phyloP scores from a whole-genome alignment of 306 rosid species.

The Vigna hirtella region DNA sequence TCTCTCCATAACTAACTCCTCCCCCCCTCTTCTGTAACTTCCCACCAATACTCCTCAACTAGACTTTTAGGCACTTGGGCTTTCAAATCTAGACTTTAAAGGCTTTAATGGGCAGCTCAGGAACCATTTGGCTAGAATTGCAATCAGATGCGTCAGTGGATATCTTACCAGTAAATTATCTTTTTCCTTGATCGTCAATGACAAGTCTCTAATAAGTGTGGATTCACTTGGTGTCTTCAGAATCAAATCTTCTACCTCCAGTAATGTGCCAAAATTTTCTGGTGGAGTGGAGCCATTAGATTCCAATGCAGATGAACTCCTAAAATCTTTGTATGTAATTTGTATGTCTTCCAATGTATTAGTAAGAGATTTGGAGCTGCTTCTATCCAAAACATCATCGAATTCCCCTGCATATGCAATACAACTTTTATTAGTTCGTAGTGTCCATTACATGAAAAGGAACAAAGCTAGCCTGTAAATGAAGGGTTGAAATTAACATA shows the following conservation, averaged over 20 bases:
- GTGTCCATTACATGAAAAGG: slow-evolving; percentile 24
- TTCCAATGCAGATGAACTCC: slow-evolving; percentile 54
- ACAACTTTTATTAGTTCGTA: slow-evolving; percentile 25
- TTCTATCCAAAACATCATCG: slow-evolving; percentile 77
- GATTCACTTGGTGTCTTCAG: slow-evolving; percentile 81
- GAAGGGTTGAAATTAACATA: not conserved
- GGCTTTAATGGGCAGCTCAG: too few species aligned
- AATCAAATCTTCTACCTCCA: slow-evolving; percentile 78
- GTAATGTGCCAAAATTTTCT: slow-evolving; percentile 57
- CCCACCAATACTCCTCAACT: too few species aligned
- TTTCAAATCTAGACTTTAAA: too few species aligned
- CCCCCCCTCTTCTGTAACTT: too few species aligned
- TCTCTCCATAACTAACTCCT: not conserved
- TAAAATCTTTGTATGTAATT: slow-evolving; percentile 56
- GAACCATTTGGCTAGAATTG: not conserved
- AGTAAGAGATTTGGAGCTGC: slow-evolving; percentile 56
- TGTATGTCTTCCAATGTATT: slow-evolving; percentile 66
- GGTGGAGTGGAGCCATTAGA: slow-evolving; percentile 75
- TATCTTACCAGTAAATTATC: slow-evolving; percentile 79
- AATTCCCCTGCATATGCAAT: slow-evolving; percentile 79
- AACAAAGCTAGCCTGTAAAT: slow-evolving; percentile 1
- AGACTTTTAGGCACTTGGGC: too few species aligned
- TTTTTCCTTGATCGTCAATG: slow-evolving; percentile 65
- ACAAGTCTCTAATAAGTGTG: slow-evolving; percentile 70
- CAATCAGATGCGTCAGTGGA: not conserved